These are phyloP conservation scores for Fusarium brachygibbosum DNA, from an alignment of 2,329 filamentous ascomycete species.

Conservation along the genomic window DNA sequence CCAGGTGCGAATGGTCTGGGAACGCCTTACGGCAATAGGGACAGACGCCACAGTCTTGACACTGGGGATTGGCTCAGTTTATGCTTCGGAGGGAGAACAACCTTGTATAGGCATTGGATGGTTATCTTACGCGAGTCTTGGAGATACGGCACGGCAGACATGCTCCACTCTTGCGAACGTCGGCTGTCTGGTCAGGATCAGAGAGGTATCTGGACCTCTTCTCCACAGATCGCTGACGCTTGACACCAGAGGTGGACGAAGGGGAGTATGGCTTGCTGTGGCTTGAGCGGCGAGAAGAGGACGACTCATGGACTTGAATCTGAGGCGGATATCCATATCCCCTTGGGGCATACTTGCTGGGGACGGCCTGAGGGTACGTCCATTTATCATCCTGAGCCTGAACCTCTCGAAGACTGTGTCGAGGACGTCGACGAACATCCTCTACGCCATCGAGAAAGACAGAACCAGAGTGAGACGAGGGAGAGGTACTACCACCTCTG, in stretches of 20 bases:
- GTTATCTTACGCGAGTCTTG: conserved; percentile 62
- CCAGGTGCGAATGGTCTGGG: conserved; percentile 57
- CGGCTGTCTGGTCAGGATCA: conserved; percentile 61
- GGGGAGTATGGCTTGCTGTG: conserved; percentile 38
- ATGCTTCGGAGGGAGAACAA: conserved; percentile 32
- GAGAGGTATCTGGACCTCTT: conserved; percentile 56
- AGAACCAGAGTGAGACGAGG: conserved; percentile 58
- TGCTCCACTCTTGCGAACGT: conserved; percentile 63
- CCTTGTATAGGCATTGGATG: conserved; percentile 34
- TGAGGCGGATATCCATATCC: conserved; percentile 54
- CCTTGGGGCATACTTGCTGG: conserved; percentile 50
- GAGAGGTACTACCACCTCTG: conserved; percentile 56
- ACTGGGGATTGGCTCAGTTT: conserved; percentile 53
- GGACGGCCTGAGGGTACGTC: conserved; percentile 56
- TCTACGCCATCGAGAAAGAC: conserved; percentile 51
- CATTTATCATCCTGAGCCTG: conserved; percentile 58
- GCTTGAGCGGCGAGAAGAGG: conserved; percentile 41
- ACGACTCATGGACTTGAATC: conserved; percentile 51
- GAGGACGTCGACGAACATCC: conserved; percentile 50
- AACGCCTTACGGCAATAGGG: conserved; percentile 59
- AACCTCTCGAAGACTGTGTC: conserved; percentile 53
- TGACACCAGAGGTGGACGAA: conserved; percentile 48
- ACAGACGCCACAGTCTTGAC: conserved; percentile 58
- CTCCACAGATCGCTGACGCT: conserved; percentile 56
- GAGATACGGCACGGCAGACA: conserved; percentile 63